Evolutionary conservation across 1,139 yeast species (phyloP).

Genomic region (Yamadazyma kanchanaburiensis): DNA sequence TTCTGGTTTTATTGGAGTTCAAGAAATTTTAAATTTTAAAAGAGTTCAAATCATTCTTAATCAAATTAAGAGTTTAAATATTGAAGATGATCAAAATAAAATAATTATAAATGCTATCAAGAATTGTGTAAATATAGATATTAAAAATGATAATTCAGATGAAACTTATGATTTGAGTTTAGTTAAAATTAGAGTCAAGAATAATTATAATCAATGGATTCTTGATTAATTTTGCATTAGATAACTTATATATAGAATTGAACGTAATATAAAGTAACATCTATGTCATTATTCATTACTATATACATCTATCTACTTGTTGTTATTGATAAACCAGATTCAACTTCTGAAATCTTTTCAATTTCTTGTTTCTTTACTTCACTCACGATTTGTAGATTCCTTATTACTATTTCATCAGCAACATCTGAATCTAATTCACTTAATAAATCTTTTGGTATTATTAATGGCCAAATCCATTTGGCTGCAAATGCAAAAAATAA

Average conservation of each 20-base stretch:
- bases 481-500: conserved; percentile 56
- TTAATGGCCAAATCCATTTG: conserved; percentile 62
- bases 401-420: conserved; percentile 41
- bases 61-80: conserved; percentile 36
- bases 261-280: background rate
- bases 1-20: conserved; percentile 64
- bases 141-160: conserved; percentile 25
- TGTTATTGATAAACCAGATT: too few relatives aligned
- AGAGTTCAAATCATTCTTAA: conserved; percentile 59
- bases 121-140: conserved; percentile 38
- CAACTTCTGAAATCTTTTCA: too few relatives aligned
- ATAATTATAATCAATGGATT: conserved; percentile 43
- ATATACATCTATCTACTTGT: too few relatives aligned
- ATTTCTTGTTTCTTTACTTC: conserved; percentile 7
- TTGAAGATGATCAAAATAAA: conserved; percentile 19
- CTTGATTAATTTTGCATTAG: conserved; percentile 13
- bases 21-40: conserved; percentile 65
- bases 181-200: conserved; percentile 40
- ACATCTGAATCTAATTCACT: conserved; percentile 67
- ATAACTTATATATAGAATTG: background rate
- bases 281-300: background rate
- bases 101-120: conserved; percentile 32
- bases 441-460: conserved; percentile 64
- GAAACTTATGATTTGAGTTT: conserved; percentile 22
- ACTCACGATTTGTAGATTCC: conserved; percentile 10